These are phyloP conservation scores for Nepenthes mirabilis DNA, from an alignment of 148 eudicot genomes.

Conservation along the genomic window DNA sequence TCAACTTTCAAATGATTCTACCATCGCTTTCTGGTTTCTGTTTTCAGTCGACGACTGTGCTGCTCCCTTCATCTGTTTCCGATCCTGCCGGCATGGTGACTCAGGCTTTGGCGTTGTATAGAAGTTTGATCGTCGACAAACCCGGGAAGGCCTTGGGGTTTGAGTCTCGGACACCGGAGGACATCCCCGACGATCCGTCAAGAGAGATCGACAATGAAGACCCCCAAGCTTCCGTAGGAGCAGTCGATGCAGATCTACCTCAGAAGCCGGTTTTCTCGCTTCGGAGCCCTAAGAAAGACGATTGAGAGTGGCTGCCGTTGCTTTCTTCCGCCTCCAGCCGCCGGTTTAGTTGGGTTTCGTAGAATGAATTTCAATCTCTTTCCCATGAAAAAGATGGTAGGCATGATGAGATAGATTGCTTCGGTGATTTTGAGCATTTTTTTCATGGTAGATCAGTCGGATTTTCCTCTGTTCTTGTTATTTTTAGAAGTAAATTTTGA, in stretches of 20 bases:
- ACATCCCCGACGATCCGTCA: neutral
- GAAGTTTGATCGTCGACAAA: constrained; percentile 24
- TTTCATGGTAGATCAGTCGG: no score
- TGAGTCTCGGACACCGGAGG: neutral
- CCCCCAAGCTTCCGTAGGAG: neutral
- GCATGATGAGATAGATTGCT: no score
- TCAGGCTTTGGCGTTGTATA: constrained; percentile 47
- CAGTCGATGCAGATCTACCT: neutral
- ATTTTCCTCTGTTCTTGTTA: no score
- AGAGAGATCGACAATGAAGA: neutral
- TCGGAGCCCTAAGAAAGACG: constrained; percentile 5
- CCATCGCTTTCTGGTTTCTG: neutral
- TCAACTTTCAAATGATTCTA: neutral
- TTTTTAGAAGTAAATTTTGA: no score
- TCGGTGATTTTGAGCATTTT: no score
- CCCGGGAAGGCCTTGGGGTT: neutral
- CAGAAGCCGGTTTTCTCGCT: constrained; percentile 8
- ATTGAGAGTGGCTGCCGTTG: neutral
- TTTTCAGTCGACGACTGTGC: constrained; percentile 51
- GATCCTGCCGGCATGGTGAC: constrained; percentile 56
- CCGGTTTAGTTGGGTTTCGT: no score
- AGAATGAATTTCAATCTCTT: no score
- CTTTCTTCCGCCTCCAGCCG: no score
- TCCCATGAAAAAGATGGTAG: no score
- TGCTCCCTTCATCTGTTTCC: constrained; percentile 48